These are phyloP conservation scores for Poa pratensis DNA, from an alignment of 176 grass and related monocot species.

Conservation along the genomic window DNA sequence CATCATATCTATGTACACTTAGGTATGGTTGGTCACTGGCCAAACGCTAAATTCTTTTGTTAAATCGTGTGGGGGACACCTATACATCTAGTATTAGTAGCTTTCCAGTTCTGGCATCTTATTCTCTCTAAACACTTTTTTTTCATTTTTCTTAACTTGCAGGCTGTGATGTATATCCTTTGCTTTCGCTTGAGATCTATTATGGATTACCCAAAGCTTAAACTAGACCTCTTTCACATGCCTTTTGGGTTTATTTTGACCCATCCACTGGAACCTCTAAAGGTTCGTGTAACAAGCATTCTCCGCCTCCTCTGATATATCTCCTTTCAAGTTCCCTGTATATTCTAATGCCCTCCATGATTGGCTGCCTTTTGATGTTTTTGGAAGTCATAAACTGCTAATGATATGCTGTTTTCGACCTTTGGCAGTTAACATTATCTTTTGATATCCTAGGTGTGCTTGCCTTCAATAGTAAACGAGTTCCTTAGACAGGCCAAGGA, in stretches of 20 bases:
- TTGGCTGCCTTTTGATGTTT: background rate
- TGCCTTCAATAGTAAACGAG: conserved; percentile 81
- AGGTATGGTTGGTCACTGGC: background rate
- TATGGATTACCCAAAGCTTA: conserved; percentile 64
- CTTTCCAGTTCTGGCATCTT: conserved; percentile 3
- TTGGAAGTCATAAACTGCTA: background rate
- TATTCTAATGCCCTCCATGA: background rate
- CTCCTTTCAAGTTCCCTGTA: background rate
- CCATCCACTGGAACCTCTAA: conserved; percentile 69
- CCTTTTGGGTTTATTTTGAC: conserved; percentile 57
- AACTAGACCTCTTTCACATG: conserved; percentile 53
- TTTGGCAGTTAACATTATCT: background rate
- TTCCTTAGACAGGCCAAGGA: conserved; percentile 80
- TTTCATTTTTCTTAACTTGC: conserved; percentile 29
- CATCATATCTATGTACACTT: background rate
- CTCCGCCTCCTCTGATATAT: background rate
- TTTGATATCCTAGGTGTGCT: conserved; percentile 66
- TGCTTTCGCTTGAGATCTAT: conserved; percentile 93
- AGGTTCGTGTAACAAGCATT: conserved; percentile 52
- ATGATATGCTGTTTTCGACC: conserved; percentile 30
- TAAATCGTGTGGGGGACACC: background rate
- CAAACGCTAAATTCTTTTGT: background rate
- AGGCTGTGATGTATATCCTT: conserved; percentile 92
- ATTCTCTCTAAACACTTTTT: conserved; percentile 20
- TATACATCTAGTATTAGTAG: conserved; percentile 16